These are phyloP conservation scores for Verbascum thapsus DNA, from an alignment of 257 asterid genomes.

Conservation along the genomic window DNA sequence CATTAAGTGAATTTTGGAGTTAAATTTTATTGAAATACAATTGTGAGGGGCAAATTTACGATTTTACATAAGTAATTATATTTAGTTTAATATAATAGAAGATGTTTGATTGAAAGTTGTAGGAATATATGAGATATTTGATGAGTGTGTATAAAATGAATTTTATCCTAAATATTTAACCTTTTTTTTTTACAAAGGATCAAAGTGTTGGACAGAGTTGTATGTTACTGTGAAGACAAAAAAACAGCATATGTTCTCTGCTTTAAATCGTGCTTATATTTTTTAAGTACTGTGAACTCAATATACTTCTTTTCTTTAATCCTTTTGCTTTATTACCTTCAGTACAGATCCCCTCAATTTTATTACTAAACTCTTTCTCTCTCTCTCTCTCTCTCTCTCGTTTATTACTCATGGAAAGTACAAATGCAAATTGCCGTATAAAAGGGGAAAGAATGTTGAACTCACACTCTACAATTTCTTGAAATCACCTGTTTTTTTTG, in stretches of 20 bases:
- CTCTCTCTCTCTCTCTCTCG: slow-evolving; percentile 26
- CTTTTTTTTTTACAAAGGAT: slow-evolving; percentile 11
- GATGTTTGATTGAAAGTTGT: too few species aligned
- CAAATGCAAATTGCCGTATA: slow-evolving; percentile 36
- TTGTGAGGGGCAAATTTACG: too few species aligned
- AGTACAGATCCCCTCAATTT: slow-evolving; percentile 46
- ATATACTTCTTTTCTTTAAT: slow-evolving; percentile 20
- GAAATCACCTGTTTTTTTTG: slow-evolving; percentile 27
- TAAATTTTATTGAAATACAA: too few species aligned
- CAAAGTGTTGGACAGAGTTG: slow-evolving; percentile 27
- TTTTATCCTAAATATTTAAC: too few species aligned
- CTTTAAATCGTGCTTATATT: too few species aligned
- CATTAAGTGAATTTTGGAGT: too few species aligned
- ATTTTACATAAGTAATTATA: too few species aligned
- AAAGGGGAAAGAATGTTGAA: slow-evolving; percentile 35
- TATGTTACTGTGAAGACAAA: slow-evolving; percentile 42
- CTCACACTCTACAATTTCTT: slow-evolving; percentile 34
- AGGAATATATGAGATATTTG: too few species aligned
- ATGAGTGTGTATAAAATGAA: too few species aligned
- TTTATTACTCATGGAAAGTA: slow-evolving; percentile 38
- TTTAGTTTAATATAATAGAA: too few species aligned
- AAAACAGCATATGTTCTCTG: slow-evolving; percentile 45
- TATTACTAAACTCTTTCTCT: slow-evolving; percentile 24
- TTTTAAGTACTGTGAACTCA: slow-evolving; percentile 29
- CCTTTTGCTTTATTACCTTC: slow-evolving; percentile 39